phyloP scores from a whole-genome alignment of 495 filamentous ascomycete species.

The Lindgomyces ingoldianus region DNA sequence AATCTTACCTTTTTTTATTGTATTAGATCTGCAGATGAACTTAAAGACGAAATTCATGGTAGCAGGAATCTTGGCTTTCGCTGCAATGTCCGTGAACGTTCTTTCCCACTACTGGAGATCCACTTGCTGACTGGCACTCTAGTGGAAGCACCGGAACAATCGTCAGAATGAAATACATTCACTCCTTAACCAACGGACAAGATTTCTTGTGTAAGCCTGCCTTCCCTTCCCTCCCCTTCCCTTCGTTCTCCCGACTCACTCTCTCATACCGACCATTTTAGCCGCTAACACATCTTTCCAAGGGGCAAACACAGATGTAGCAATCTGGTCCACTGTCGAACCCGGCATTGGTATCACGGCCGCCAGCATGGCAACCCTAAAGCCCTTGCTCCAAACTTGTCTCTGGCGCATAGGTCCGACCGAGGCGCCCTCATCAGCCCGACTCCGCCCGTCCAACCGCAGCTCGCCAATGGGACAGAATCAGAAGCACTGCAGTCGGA shows the following conservation, averaged over 20 bases:
- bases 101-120: background rate
- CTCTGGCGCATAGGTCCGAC: conserved; percentile 10
- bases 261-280: background rate
- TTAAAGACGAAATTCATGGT: conserved; percentile 27
- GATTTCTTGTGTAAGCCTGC: conserved; percentile 45
- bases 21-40: conserved; percentile 48
- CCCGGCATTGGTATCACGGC: conserved; percentile 43
- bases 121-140: conserved; percentile 9
- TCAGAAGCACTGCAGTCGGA: background rate
- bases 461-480: background rate
- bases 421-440: background rate
- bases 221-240: no score
- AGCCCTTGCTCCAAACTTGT: conserved; percentile 35
- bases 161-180: conserved; percentile 47
- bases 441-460: background rate
- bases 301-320: conserved; percentile 38
- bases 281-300: background rate
- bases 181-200: conserved; percentile 35
- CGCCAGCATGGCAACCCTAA: conserved; percentile 40
- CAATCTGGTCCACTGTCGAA: conserved; percentile 44
- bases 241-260: background rate
- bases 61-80: conserved; percentile 31
- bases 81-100: conserved; percentile 22
- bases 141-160: conserved; percentile 49
- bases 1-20: conserved; percentile 43